These are phyloP conservation scores for Marasmius tenuissimus DNA, from an alignment of 1,284 basidiomycete genomes.

Conservation along the genomic window DNA sequence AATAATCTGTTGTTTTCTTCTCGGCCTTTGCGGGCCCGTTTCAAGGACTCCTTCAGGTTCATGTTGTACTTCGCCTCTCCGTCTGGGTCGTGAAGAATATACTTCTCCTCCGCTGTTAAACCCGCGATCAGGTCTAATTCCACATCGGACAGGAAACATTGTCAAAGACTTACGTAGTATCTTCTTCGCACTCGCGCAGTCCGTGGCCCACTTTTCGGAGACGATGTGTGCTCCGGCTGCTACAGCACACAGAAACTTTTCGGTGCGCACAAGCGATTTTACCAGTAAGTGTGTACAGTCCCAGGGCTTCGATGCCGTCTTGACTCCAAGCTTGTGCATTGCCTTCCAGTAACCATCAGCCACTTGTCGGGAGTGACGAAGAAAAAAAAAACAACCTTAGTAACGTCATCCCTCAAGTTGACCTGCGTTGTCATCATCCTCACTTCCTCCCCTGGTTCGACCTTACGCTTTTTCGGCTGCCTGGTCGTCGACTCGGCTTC, in stretches of 20 bases:
- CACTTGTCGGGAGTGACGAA: background rate
- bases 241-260: constrained; percentile 81
- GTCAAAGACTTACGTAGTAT: constrained; percentile 51
- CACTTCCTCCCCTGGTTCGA: constrained; percentile 22
- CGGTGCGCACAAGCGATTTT: constrained; percentile 69
- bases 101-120: constrained; percentile 59
- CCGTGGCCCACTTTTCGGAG: constrained; percentile 64
- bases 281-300: constrained; percentile 80
- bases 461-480: constrained; percentile 11
- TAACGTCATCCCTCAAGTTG: constrained; percentile 47
- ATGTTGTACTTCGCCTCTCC: constrained; percentile 68
- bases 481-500: background rate
- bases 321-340: constrained; percentile 62
- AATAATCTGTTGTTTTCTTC: constrained; percentile 51
- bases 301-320: constrained; percentile 54
- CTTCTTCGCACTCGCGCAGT: constrained; percentile 52
- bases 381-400: constrained; percentile 42
- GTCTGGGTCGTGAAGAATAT: constrained; percentile 54
- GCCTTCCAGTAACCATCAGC: constrained; percentile 36
- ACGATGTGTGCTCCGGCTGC: constrained; percentile 61
- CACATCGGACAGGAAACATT: background rate
- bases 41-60: constrained; percentile 58
- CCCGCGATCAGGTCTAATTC: constrained; percentile 3
- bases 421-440: constrained; percentile 65
- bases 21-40: constrained; percentile 46